Evolutionary conservation across 2,329 filamentous ascomycete species (phyloP), one percentile per base, ranked within the genome.

Genomic region (Emericellopsis atlantica): DNA sequence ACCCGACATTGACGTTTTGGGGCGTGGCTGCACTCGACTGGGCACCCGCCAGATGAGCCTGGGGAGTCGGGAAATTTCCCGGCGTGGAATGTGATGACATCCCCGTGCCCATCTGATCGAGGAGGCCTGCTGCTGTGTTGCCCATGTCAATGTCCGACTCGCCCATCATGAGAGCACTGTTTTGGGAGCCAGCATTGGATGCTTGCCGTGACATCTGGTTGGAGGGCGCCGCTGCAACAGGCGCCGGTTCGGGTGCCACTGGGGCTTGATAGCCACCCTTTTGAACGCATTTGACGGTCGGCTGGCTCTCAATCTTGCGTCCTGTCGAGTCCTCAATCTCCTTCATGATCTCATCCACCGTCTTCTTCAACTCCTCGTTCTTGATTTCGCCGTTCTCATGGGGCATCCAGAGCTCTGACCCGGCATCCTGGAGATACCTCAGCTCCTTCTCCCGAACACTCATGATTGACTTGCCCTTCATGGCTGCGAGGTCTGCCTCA

Each of bases 401-500:
- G n/a, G 51, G 54, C 21, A 73, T 73, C 72, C 80, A 79, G 24
- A 73, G 57, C 49, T 84, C 81, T 1, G 69, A 55, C 2, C 74
- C 76, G 3, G 67, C 65, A 38, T 75, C 72, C 15, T 81, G 72
- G 2, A 76, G 69, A 2, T 83, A 72, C 29, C 85, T 77, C 42
- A 96, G 66, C 44, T 84, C 77, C 50, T 81, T 75, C 60, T 95
- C 90, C 2, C 86, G 83, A 43, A 76, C 69, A 50, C 78, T 80
- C 39, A 94, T 69, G 0, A 79, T 61, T 7, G 82, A 81, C 41
- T 77, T 79, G 42, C 76, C 74, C 57, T 81, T 81, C 50, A 95
- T 74, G 48, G 80, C 81, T 21, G 79, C 76, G 64, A 96, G 74
- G 43, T 80, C 74, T 52, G 77, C 78, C 3, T 77, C 79, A 57